Base-by-base conservation (phyloP, 768 basidiomycete species). In the Termitomyces sp. region DNA sequence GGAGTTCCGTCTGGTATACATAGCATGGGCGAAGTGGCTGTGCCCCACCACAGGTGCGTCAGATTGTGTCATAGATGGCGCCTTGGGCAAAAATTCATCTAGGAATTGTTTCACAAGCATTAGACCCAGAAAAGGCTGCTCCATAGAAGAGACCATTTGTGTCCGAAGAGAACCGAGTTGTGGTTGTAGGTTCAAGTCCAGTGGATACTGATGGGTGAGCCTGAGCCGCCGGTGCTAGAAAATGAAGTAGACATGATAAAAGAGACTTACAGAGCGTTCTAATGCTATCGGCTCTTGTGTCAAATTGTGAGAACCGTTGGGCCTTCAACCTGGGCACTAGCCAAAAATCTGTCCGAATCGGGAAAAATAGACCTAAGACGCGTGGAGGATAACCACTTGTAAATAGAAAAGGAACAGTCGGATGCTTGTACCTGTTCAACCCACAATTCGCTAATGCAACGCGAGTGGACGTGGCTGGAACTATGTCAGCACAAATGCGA, bases 61-160 rank as follows among this genome's bases (percentile, higher is more conserved):
- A 36, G 35, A 16, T 36, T 5, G 35, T 16, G 35, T 14, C 35
- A 13, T 16, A 20, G 24, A 4, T 10, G 3, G 26, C 9, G 50
- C 2, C 14, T 20, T 14, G 2, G 55, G 55, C 0, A 60, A 30
- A 6, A 60, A 60, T 6, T 60, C 59, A 4, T 54, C 20, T 2
- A 60, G n/a, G 16, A 57, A 60, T 22, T 57, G 44, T 6, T 30
- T 16, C 0, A 57, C 55, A 49, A 50, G 51, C 55, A 60, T 60
- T 2, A 51, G 59, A 2, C 59, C 59, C 24, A 57, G n/a, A 6
- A 60, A 33, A 10, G 42, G 43, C n/a, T 28, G n/a, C 1, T 38
- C 32, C 55, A 60, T 53, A 12, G 12, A 33, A 33, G 35, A 30
- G 30, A 6, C 30, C 30, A 30, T 30, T 30, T 7, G 6, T 30